A percentile compares a stretch with the other conserved stretches of the same genome.
Conservation (phyloP, 148 eudicot genomes). For the Mesembryanthemum crystallinum region DNA sequence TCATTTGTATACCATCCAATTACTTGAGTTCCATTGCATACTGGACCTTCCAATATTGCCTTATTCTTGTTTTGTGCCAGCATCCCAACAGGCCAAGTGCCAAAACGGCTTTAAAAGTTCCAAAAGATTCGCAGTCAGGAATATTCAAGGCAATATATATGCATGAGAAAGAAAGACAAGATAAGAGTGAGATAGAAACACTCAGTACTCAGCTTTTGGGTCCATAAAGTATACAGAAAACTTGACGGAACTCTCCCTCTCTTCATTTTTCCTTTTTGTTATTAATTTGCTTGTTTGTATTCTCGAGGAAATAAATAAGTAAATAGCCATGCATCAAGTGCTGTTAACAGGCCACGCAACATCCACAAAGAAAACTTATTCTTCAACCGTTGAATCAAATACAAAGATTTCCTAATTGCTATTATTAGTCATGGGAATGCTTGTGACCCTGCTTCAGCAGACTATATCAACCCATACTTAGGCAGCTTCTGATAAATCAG, state of each 20-base stretch:
- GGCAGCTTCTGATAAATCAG: too few species aligned
- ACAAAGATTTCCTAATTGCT: too few species aligned
- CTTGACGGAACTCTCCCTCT: background rate
- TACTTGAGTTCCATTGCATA: constrained; percentile 74
- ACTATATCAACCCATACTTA: too few species aligned
- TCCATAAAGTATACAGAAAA: background rate
- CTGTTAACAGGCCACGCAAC: too few species aligned
- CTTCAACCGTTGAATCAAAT: too few species aligned
- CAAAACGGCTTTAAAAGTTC: constrained; percentile 65
- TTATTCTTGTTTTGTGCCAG: constrained; percentile 80
- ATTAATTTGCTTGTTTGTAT: background rate
- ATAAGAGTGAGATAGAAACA: background rate
- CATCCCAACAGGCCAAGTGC: constrained; percentile 99
- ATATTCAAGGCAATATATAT: background rate
- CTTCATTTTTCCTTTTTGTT: too few species aligned
- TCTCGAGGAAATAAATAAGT: too few species aligned
- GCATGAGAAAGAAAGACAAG: background rate
- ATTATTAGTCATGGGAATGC: too few species aligned
- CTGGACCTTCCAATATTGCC: constrained; percentile 88
- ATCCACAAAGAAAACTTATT: too few species aligned
- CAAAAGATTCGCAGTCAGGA: constrained; percentile 6
- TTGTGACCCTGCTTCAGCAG: too few species aligned
- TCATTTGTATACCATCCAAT: constrained; percentile 99
- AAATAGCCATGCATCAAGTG: too few species aligned
- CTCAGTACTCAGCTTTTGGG: background rate